These are phyloP conservation scores for Suillus subalutaceus DNA, from an alignment of 768 basidiomycete species.

Conservation along the genomic window DNA sequence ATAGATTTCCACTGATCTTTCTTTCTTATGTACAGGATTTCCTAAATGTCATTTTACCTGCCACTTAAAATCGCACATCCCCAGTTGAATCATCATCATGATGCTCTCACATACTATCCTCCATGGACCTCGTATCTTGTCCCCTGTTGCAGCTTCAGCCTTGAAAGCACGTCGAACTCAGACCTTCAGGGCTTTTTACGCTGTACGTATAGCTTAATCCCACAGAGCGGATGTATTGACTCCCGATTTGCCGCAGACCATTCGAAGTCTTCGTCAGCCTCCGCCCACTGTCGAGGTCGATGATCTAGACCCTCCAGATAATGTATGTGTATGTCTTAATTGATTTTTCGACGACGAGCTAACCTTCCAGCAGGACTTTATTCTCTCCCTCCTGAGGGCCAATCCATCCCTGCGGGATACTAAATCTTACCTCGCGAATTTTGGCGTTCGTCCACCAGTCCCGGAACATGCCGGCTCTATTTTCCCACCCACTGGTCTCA, in stretches of 20 bases:
- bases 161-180: constrained; percentile 40
- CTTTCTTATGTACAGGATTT: constrained; percentile 4
- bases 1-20: constrained; percentile 5
- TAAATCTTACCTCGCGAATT: constrained; percentile 88
- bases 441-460: constrained; percentile 65
- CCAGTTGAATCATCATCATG: constrained; percentile 28
- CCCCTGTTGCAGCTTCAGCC: constrained; percentile 30
- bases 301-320: constrained; percentile 43
- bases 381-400: constrained; percentile 90
- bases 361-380: constrained; percentile 74
- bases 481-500: constrained; percentile 25
- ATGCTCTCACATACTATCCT: constrained; percentile 43
- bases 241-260: constrained; percentile 33
- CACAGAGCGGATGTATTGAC: not conserved
- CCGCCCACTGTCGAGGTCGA: constrained; percentile 22
- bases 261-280: constrained; percentile 30
- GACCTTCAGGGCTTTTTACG: constrained; percentile 55
- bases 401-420: constrained; percentile 93
- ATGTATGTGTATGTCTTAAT: constrained; percentile 50
- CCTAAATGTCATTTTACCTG: constrained; percentile 9
- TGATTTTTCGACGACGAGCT: constrained; percentile 5
- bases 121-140: constrained; percentile 31
- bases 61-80: constrained; percentile 19
- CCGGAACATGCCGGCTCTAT: constrained; percentile 32
- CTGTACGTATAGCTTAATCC: constrained; percentile 41